phyloP scores from a whole-genome alignment of 495 filamentous ascomycete species.

The Symbiotaphrina buchneri region DNA sequence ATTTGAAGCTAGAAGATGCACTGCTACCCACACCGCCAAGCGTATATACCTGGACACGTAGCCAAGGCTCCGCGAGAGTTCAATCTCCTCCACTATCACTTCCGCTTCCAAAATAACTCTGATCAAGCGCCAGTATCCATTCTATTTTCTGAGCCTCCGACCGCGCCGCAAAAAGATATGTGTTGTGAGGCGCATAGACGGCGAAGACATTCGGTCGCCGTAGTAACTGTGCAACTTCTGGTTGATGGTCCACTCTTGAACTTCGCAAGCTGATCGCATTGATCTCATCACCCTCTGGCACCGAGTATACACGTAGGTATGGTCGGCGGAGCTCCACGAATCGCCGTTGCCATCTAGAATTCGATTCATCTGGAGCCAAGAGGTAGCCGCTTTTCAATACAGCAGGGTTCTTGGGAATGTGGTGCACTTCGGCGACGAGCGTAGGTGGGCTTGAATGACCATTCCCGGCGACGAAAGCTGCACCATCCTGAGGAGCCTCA shows the following conservation, averaged over 20 bases:
- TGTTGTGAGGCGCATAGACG: slow-evolving; percentile 79
- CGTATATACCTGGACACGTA: too few species aligned
- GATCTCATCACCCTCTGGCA: slow-evolving; percentile 72
- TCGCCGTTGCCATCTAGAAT: slow-evolving; percentile 65
- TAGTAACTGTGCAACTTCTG: slow-evolving; percentile 63
- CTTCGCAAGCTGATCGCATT: slow-evolving; percentile 71
- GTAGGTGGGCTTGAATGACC: slow-evolving; percentile 12
- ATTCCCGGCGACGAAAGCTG: slow-evolving; percentile 16
- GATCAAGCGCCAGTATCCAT: slow-evolving; percentile 71
- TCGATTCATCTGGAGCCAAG: slow-evolving; percentile 48
- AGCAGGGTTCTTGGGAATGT: slow-evolving; percentile 21
- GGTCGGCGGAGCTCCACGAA: slow-evolving; percentile 85
- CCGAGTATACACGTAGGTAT: slow-evolving; percentile 74
- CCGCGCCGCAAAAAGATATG: slow-evolving; percentile 78
- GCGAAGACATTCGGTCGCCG: slow-evolving; percentile 55
- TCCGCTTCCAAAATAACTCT: slow-evolving; percentile 24
- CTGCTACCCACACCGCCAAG: background rate
- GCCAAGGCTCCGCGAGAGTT: too few species aligned
- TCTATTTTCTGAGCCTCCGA: slow-evolving; percentile 79
- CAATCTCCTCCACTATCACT: slow-evolving; percentile 4
- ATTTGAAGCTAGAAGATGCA: too few species aligned
- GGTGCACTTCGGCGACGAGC: slow-evolving; percentile 16
- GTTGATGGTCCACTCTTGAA: slow-evolving; percentile 66
- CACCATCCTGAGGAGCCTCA: slow-evolving; percentile 47
- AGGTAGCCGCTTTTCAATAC: slow-evolving; percentile 73